Base-by-base conservation (phyloP, 345 rosid genomes). In the Psidium guajava region DNA sequence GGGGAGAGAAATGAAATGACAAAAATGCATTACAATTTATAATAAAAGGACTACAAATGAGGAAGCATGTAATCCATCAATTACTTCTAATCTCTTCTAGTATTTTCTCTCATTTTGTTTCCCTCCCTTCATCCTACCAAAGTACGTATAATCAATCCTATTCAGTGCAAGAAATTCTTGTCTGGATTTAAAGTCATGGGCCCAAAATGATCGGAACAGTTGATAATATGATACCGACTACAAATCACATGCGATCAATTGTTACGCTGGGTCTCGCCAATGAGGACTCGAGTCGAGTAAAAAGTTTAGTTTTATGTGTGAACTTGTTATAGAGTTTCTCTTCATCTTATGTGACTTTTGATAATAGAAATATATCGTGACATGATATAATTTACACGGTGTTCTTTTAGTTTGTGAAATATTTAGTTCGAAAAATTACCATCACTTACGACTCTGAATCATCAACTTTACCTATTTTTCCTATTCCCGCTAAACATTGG, bases 171-270 rank as follows among this genome's bases (percentile, higher is more conserved):
- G 32, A 64, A 28, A 28, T 15, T 64, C 22, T 8, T 16, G 5
- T 18, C 0, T 15, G 2, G 5, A 28, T 61, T 61, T 0, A 0
- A 61, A 14, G 8, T 28, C 2, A 1, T 27, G 20, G 28, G 15
- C 20, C 18, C 74, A 27, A 61, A 61, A 61, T 61, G 28, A 61
- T 61, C 14, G 1, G 7, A 27, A 28, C 5, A 27, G 9, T 1
- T 32, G 42, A 64, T 64, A 5, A 3, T 1, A 28, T 15, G 22
- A 28, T 15, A 28, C 1, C 28, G 27, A 15, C 6, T 64, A 32
- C 8, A 11, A 4, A 28, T 5, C 0, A 2, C 22, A 8, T 3
- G 3, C 1, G 0, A 28, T 64, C 1, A 28, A 61, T 27, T 10
- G 0, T 61, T 61, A 27, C 5, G 9, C 28, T 61, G 5, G 18